These are phyloP conservation scores for Ustilago lituana DNA, from an alignment of 1,284 basidiomycete genomes.

Conservation along the genomic window DNA sequence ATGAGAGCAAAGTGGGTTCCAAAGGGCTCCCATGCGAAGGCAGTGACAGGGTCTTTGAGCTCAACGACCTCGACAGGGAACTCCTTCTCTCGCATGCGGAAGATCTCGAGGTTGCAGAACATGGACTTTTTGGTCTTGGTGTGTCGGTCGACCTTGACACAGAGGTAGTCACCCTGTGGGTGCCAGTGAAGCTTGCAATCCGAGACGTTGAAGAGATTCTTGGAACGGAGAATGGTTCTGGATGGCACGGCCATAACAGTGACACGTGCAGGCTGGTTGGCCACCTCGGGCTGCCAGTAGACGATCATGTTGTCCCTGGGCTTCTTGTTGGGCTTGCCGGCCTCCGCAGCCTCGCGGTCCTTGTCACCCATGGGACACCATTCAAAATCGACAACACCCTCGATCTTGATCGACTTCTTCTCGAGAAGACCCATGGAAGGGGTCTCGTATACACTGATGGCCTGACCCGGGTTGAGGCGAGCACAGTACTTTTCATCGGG, in stretches of 20 bases:
- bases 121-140: slow-evolving; percentile 99
- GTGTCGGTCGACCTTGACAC: slow-evolving; percentile 98
- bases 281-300: slow-evolving; percentile 96
- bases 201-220: slow-evolving; percentile 98
- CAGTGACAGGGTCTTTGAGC: slow-evolving; percentile 94
- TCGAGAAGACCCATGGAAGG: slow-evolving; percentile 93
- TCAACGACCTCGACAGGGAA: slow-evolving; percentile 98
- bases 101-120: slow-evolving; percentile 98
- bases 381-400: slow-evolving; percentile 98
- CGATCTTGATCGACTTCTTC: slow-evolving; percentile 97
- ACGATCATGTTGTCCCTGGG: slow-evolving; percentile 88
- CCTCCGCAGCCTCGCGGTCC: slow-evolving; percentile 72
- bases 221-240: slow-evolving; percentile 85
- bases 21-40: slow-evolving; percentile 98
- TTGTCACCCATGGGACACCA: slow-evolving; percentile 96
- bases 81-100: slow-evolving; percentile 96
- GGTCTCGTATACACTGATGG: slow-evolving; percentile 95
- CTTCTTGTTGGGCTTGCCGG: slow-evolving; percentile 69
- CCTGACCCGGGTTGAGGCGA: slow-evolving; percentile 84
- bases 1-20: slow-evolving; percentile 96
- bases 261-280: slow-evolving; percentile 95
- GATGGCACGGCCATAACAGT: slow-evolving; percentile 89
- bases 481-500: slow-evolving; percentile 95
- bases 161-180: slow-evolving; percentile 97
- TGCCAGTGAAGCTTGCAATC: slow-evolving; percentile 99